Evolutionary conservation across 1,284 basidiomycete species (phyloP).

Genomic region (Cryptococcus sp.): DNA sequence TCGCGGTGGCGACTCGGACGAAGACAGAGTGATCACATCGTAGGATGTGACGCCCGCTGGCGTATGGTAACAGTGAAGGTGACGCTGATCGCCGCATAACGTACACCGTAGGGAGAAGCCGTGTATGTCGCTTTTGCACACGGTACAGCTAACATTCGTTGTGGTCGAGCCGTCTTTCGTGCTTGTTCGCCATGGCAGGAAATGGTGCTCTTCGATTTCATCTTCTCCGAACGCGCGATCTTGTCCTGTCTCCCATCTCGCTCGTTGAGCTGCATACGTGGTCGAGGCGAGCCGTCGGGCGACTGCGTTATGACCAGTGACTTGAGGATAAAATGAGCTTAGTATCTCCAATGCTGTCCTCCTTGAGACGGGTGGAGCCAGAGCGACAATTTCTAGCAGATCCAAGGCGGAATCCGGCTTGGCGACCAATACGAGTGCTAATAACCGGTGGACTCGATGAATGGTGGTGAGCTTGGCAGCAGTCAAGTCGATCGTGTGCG

Average conservation of each 20-base stretch:
- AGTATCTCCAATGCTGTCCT: constrained; percentile 62
- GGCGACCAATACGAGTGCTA: constrained; percentile 61
- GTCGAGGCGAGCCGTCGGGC: constrained; percentile 35
- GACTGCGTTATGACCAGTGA: constrained; percentile 63
- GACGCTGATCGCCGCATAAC: constrained; percentile 33
- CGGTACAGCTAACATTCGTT: constrained; percentile 14
- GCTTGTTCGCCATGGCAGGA: constrained; percentile 41
- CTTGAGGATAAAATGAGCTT: constrained; percentile 65
- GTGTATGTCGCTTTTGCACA: constrained; percentile 28
- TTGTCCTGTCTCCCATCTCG: constrained; percentile 44
- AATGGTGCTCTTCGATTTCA: constrained; percentile 35
- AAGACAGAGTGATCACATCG: constrained; percentile 25
- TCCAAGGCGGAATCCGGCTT: constrained; percentile 72
- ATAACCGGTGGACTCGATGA: constrained; percentile 62
- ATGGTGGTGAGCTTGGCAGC: constrained; percentile 46
- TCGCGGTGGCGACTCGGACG: constrained; percentile 12
- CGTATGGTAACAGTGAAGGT: constrained; percentile 38
- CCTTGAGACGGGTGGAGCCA: constrained; percentile 63
- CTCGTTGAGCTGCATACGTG: constrained; percentile 32
- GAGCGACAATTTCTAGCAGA: constrained; percentile 68
- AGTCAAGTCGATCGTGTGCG: constrained; percentile 32
- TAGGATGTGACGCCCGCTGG: constrained; percentile 27
- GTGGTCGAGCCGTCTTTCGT: constrained; percentile 10
- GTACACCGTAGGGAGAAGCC: constrained; percentile 42
- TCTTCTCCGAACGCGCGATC: constrained; percentile 34